A percentile compares a stretch with the other conserved stretches of the same genome.
phyloP scores from a whole-genome alignment of 1,284 basidiomycete genomes.

The Naganishia cerealis region DNA sequence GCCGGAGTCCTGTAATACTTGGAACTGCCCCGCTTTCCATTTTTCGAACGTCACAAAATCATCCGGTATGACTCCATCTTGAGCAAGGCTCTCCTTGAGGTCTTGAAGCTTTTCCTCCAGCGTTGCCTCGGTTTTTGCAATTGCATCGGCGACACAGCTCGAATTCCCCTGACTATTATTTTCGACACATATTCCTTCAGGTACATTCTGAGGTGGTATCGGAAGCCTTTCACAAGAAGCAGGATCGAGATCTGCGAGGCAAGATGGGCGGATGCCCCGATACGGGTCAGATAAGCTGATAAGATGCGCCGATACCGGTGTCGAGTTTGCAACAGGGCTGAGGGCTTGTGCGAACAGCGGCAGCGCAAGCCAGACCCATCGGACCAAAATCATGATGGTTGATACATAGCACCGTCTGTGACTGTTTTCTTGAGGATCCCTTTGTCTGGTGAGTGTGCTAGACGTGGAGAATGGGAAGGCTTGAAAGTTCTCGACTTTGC shows the following conservation, averaged over 20 bases:
- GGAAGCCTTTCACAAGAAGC: slow-evolving; percentile 7
- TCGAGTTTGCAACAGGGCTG: not conserved
- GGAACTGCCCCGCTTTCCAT: slow-evolving; percentile 23
- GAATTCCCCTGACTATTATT: not conserved
- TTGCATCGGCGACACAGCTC: slow-evolving; percentile 14
- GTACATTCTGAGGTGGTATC: not conserved
- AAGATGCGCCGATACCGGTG: not conserved
- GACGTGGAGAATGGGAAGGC: too few species aligned
- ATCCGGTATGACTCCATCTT: slow-evolving; percentile 26
- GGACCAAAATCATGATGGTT: slow-evolving; percentile 1
- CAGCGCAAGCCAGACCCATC: slow-evolving; percentile 2
- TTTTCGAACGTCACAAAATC: slow-evolving; percentile 25
- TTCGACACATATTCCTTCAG: not conserved
- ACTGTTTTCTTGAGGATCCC: not conserved
- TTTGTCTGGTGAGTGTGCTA: not conserved
- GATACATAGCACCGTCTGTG: not conserved
- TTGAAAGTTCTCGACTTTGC: too few species aligned
- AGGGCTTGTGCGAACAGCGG: slow-evolving; percentile 1
- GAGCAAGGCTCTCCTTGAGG: slow-evolving; percentile 19
- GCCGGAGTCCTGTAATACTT: not conserved
- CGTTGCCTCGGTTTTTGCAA: slow-evolving; percentile 23
- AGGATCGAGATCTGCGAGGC: slow-evolving; percentile 20
- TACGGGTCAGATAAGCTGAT: slow-evolving; percentile 22
- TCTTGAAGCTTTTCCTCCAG: slow-evolving; percentile 22
- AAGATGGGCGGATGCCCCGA: slow-evolving; percentile 5